Conservation (phyloP, 352 stramenopile genomes). For the Phytopythium kandeliae region DNA sequence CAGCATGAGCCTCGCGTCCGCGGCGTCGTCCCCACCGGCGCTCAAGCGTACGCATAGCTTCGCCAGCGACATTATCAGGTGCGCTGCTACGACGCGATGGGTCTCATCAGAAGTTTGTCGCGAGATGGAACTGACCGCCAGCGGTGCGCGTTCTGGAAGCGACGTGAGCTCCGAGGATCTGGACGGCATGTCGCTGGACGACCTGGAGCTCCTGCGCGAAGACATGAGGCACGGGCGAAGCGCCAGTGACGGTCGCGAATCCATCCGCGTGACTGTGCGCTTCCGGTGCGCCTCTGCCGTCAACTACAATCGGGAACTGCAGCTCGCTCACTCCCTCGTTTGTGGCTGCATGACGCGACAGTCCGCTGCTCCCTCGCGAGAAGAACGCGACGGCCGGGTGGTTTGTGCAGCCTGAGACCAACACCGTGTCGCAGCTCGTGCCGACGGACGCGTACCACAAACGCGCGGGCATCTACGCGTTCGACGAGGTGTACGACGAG, state of each 20-base stretch:
- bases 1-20: not conserved
- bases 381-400: slow-evolving; percentile 22
- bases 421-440: slow-evolving; percentile 18
- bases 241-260: slow-evolving; percentile 17
- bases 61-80: slow-evolving; percentile 7
- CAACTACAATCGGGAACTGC: too few relatives aligned
- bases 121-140: not conserved
- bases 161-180: slow-evolving; percentile 20
- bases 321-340: too few relatives aligned
- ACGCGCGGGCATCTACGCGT: slow-evolving; percentile 31
- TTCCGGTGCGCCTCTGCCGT: slow-evolving; percentile 10
- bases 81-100: not conserved
- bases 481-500: slow-evolving; percentile 45
- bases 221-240: slow-evolving; percentile 5
- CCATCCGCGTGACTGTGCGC: slow-evolving; percentile 32
- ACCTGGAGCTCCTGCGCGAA: slow-evolving; percentile 22
- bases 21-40: slow-evolving; percentile 1
- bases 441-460: slow-evolving; percentile 12
- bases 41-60: slow-evolving; percentile 6
- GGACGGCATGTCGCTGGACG: slow-evolving; percentile 19
- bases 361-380: slow-evolving; percentile 23
- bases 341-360: not conserved
- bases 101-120: not conserved
- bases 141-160: not conserved
- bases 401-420: slow-evolving; percentile 26